Evolutionary conservation across 768 basidiomycete genomes (phyloP), one percentile per base, ranked within the genome.

Genomic region (Termitomyces bulborhizus): DNA sequence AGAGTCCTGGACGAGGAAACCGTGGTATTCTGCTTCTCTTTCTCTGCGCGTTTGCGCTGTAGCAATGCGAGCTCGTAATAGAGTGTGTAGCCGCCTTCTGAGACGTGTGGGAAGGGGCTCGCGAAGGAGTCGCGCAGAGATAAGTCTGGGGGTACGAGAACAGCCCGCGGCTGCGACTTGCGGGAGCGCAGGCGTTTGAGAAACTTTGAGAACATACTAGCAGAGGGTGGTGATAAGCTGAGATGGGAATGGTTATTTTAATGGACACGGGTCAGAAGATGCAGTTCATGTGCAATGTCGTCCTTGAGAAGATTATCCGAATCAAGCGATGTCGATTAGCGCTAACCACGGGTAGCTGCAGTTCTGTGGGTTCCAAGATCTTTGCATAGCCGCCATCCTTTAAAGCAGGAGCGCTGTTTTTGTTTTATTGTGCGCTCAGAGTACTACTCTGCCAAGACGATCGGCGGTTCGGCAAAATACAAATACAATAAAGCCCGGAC

Each of bases 41-140:
- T 54, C 44, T 55, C 62, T 9, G 58, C 26, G 24, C 46, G 51
- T 53, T 54, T 62, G 12, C 54, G 61, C 27, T 57, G 46, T 3
- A 61, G 59, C 45, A 60, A 43, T 27, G 62, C 60, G 51, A 63
- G 61, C 13, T 63, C 60, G 58, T 77, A 77, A 55, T 74, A 77
- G 56, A 64, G 66, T 24, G 59, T 69, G 62, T 77, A 77, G n/a
- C 74, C 75, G 16, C 76, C 76, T 24, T 65, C 61, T 2, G 69
- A 65, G 31, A 77, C 71, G 5, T 64, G 64, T 7, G 75, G 75
- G 56, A 77, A 76, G 0, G 75, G 74, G 21, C 63, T 67, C 34
- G 60, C 61, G 55, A 75, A 71, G 37, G 67, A 68, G 53, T 69
- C 68, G 64, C 71, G 72, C 53, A 71, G 69, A 9, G 64, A 54